A percentile compares a stretch with the other conserved stretches of the same genome.
These are phyloP conservation scores for Asterella californica DNA, from an alignment of 225 moss, liverwort and hornwort species.

Conservation along the genomic window DNA sequence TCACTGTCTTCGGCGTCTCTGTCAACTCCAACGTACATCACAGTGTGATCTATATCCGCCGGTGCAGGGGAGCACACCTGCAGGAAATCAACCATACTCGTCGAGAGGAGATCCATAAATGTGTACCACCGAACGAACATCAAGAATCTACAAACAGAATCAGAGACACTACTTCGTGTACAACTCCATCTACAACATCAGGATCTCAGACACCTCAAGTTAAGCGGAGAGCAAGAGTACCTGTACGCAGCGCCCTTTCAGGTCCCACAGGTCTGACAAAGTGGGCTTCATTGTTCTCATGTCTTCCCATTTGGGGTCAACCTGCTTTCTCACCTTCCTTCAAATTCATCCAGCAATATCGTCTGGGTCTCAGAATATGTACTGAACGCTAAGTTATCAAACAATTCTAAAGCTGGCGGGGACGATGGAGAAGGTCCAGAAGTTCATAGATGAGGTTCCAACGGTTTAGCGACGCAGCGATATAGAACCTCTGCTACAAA, in stretches of 20 bases:
- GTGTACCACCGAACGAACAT: background rate
- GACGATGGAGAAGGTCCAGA: no score
- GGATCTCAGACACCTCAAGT: background rate
- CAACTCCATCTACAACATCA: background rate
- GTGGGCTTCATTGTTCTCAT: conserved; percentile 25
- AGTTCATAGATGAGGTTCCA: no score
- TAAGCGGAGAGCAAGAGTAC: conserved; percentile 3
- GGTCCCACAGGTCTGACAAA: conserved; percentile 28
- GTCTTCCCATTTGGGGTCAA: conserved; percentile 19
- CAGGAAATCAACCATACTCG: background rate
- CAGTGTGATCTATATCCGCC: conserved; percentile 5
- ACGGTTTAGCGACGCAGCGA: no score
- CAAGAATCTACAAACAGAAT: background rate
- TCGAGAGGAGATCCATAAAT: background rate
- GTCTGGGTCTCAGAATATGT: background rate
- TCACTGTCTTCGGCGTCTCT: background rate
- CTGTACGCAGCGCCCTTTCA: conserved; percentile 23
- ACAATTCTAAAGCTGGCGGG: no score
- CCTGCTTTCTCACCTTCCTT: conserved; percentile 29
- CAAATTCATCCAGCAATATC: background rate
- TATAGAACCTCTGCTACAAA: no score
- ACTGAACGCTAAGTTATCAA: background rate
- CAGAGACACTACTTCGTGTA: background rate
- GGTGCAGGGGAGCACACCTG: conserved; percentile 6
- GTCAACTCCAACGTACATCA: background rate